Evolutionary conservation across 306 rosid genomes (phyloP).

Genomic region (Quercus wislizeni): DNA sequence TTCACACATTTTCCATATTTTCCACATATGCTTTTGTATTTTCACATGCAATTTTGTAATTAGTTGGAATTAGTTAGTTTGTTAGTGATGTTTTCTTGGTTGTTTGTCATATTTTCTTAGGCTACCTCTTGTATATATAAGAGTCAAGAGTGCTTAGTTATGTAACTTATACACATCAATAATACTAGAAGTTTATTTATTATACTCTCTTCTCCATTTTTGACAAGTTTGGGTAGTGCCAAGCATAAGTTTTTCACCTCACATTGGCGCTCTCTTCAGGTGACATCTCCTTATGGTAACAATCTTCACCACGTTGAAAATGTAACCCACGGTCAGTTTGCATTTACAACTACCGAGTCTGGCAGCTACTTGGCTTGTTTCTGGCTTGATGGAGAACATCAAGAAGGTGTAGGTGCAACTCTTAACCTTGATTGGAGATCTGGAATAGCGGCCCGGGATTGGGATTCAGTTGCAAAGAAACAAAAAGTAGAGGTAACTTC

Average conservation of each 20-base stretch:
- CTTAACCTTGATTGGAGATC: constrained; percentile 59
- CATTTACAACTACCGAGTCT: constrained; percentile 48
- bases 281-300: constrained; percentile 62
- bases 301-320: constrained; percentile 53
- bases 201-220: no score
- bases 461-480: constrained; percentile 56
- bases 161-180: no score
- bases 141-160: no score
- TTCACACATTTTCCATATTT: no score
- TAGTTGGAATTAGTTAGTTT: no score
- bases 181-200: no score
- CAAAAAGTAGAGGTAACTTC: constrained; percentile 48
- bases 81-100: no score
- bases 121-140: no score
- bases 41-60: no score
- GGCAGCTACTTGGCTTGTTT: constrained; percentile 56
- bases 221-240: background rate
- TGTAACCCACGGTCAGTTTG: constrained; percentile 64
- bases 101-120: no score
- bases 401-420: constrained; percentile 21
- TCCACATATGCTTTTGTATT: no score
- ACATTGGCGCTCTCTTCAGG: constrained; percentile 19
- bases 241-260: background rate
- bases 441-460: constrained; percentile 51
- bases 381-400: constrained; percentile 34